Evolutionary conservation across 768 basidiomycete genomes (phyloP).

Genomic region (Steccherinum ochraceum): DNA sequence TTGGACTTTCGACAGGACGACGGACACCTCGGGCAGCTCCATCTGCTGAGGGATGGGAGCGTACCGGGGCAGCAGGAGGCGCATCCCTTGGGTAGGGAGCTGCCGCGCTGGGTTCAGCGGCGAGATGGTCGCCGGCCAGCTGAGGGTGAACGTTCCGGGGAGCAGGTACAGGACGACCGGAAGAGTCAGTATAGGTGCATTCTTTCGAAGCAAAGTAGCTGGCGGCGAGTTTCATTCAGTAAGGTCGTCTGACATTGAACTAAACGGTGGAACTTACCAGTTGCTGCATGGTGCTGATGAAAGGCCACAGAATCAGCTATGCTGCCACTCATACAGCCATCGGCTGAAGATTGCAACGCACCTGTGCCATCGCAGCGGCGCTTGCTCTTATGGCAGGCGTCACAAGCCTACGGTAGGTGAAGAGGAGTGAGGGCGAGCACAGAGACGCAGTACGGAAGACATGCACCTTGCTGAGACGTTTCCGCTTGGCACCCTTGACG

Average conservation of each 20-base stretch:
- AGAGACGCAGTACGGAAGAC: too few species aligned
- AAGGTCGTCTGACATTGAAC: constrained; percentile 6
- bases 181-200: constrained; percentile 76
- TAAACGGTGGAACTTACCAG: constrained; percentile 39
- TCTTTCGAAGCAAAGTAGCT: constrained; percentile 79
- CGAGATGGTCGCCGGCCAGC: background rate
- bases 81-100: background rate
- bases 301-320: background rate
- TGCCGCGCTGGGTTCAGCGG: background rate
- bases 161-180: constrained; percentile 75
- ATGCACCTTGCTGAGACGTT: constrained; percentile 45
- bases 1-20: background rate
- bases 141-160: constrained; percentile 26
- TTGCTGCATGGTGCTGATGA: constrained; percentile 73
- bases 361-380: constrained; percentile 80
- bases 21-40: background rate
- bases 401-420: constrained; percentile 47
- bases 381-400: constrained; percentile 82
- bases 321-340: too few species aligned
- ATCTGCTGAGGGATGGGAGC: background rate
- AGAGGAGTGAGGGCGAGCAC: background rate
- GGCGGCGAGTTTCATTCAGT: constrained; percentile 12
- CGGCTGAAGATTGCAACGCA: constrained; percentile 27
- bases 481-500: constrained; percentile 47
- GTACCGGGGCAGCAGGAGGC: background rate